Base-by-base conservation (phyloP, 345 rosid genomes). In the Hibiscus mutabilis region DNA sequence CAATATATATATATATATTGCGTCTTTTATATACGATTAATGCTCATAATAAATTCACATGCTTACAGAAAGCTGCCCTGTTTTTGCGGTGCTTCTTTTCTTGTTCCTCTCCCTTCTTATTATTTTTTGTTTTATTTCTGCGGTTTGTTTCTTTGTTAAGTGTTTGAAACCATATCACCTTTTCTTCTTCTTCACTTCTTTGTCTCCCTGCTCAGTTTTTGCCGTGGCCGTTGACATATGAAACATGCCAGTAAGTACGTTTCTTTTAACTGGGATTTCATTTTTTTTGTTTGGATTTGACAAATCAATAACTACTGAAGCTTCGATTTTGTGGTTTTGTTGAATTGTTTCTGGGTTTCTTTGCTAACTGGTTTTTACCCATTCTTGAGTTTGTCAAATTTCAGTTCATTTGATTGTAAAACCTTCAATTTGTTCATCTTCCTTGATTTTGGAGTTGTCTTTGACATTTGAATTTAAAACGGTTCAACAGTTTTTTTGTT, bases 171-270 rank as follows among this genome's bases (percentile, higher is more conserved):
- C n/a, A n/a, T n/a, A n/a, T n/a, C n/a, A n/a, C n/a, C n/a, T n/a
- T n/a, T n/a, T n/a, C 25, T 73, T 56, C 24, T 58, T 57, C 56
- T 58, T 57, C 66, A 51, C 46, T 55, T 4, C 49, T 40, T 68
- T 21, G 49, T 53, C 10, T 57, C 72, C 60, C 64, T 64, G 21
- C 57, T 73, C 42, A 74, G 6, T 73, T 60, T 44, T 71, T 53
- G 52, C 77, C 67, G 79, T 76, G 82, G 81, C 80, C 75, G 69
- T 75, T 80, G 81, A 84, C 84, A 74, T 82, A 88, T 80, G 96
- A 89, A 31, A 88, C 96, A 88, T 91, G 96, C 98, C 91, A 89
- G 98, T 94, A 94, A 94, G 98, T 94, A 94, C 91, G 98, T 91
- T 86, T 81, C 84, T 76, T 79, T 74, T 65, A 73, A 49, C 75